phyloP scores from a whole-genome alignment of 176 grass and related monocot species.

The Sorghum bicolor region Sorghum_bicolor_NCBIv3 NC_012870.2:75983501-75984000 shows the following conservation, averaged over 20 bases:
- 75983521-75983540: constrained; percentile 45
- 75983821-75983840: constrained; percentile 6
- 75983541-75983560: background rate
- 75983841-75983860: background rate
- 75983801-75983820: background rate
- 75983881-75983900: background rate
- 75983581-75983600: background rate
- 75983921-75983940: background rate
- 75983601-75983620: background rate
- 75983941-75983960: background rate
- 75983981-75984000: background rate
- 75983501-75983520: constrained; percentile 50
- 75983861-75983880: background rate
- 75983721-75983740: background rate
- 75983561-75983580: background rate
- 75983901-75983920: background rate
- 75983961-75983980: background rate
- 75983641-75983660: background rate
- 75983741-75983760: background rate
- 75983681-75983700: background rate
- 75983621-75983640: background rate
- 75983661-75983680: background rate
- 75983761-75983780: constrained; percentile 10
- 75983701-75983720: constrained; percentile 3
- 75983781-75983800: background rate